Evolutionary conservation across 2,329 filamentous ascomycete genomes (phyloP).

Genomic region (Ophiostoma populinum): DNA sequence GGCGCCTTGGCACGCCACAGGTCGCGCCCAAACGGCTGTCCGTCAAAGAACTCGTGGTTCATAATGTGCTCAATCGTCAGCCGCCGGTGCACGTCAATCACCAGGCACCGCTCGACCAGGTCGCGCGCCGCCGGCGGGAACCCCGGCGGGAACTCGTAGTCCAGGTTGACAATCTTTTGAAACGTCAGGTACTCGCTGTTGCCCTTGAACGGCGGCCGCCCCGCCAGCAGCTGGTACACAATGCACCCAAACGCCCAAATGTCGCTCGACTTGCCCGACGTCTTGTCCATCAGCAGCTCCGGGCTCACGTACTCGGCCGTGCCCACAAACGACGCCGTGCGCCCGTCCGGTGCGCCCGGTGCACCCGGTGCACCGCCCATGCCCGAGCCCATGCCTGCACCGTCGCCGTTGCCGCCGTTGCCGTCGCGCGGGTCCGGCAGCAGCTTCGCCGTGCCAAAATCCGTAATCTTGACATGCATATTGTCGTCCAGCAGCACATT

Average conservation of each 20-base stretch:
- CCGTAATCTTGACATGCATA: slow-evolving; percentile 97
- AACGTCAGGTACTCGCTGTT: slow-evolving; percentile 94
- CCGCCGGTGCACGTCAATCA: slow-evolving; percentile 69
- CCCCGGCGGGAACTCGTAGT: slow-evolving; percentile 81
- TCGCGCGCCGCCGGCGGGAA: slow-evolving; percentile 79
- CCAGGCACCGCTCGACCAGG: slow-evolving; percentile 75
- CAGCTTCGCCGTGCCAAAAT: slow-evolving; percentile 96
- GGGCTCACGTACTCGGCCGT: slow-evolving; percentile 97
- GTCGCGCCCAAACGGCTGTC: slow-evolving; percentile 63
- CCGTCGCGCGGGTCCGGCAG: slow-evolving; percentile 41
- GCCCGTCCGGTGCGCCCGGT: slow-evolving; percentile 37
- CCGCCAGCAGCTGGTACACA: slow-evolving; percentile 86
- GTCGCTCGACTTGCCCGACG: slow-evolving; percentile 93
- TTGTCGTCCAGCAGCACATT: slow-evolving; percentile 90
- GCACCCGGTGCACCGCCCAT: no score
- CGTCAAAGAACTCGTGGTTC: slow-evolving; percentile 88
- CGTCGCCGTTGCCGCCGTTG: slow-evolving; percentile 12
- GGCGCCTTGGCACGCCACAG: slow-evolving; percentile 87
- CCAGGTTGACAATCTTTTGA: slow-evolving; percentile 88
- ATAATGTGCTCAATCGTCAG: slow-evolving; percentile 92
- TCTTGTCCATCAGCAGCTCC: slow-evolving; percentile 90
- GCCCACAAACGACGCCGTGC: slow-evolving; percentile 88
- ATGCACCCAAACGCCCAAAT: slow-evolving; percentile 98
- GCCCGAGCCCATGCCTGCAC: background rate
- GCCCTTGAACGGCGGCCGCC: slow-evolving; percentile 92